These are phyloP conservation scores for Clausena lansium DNA, from an alignment of 345 rosid genomes.

Conservation along the genomic window DNA sequence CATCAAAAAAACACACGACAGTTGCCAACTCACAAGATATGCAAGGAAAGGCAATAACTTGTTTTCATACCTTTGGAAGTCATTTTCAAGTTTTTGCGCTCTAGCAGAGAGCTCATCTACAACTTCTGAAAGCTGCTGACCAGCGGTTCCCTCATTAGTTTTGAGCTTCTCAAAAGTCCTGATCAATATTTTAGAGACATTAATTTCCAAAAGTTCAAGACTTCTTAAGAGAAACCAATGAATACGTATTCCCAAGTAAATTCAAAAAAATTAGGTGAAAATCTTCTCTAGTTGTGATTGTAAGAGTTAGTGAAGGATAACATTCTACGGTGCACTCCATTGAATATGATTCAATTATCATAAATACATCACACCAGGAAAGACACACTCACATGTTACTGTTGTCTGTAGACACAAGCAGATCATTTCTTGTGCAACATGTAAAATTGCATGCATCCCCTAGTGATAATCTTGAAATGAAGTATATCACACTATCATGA, in stretches of 20 bases:
- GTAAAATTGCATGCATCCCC: constrained; percentile 57
- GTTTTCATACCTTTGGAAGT: constrained; percentile 48
- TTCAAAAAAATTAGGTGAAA: not conserved
- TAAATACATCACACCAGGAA: not conserved
- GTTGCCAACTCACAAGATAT: not conserved
- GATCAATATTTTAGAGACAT: constrained; percentile 3
- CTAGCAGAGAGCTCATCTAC: constrained; percentile 48
- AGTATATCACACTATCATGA: constrained; percentile 41
- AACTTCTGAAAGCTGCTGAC: constrained; percentile 23
- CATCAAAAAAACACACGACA: not conserved
- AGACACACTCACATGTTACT: constrained; percentile 36
- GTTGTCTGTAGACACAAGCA: constrained; percentile 15
- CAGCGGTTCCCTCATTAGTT: constrained; percentile 19
- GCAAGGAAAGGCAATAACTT: not conserved
- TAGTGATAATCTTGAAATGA: constrained; percentile 44
- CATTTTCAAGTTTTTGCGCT: constrained; percentile 49
- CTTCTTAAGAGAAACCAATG: not conserved
- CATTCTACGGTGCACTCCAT: not conserved
- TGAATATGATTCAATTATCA: not conserved
- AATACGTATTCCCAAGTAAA: not conserved
- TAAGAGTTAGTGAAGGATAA: not conserved
- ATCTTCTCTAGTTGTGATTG: not conserved
- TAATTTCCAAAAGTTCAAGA: constrained; percentile 2
- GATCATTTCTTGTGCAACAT: constrained; percentile 18
- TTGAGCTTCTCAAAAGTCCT: constrained; percentile 41